Evolutionary conservation across 257 asterid genomes (phyloP).

Genomic region (Plantago major): DNA sequence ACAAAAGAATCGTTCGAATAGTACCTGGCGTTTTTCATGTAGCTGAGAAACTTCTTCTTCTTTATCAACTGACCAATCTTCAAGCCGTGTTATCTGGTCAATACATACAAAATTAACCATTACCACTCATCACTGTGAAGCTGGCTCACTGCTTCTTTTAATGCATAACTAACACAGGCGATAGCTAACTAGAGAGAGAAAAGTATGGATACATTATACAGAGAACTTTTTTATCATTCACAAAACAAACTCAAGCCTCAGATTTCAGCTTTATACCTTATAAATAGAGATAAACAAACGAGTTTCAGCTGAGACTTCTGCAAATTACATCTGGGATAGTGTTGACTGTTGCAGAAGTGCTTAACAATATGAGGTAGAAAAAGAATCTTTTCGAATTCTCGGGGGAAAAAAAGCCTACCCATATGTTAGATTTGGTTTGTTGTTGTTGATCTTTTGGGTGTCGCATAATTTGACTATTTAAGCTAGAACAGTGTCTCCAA

Average conservation of each 20-base stretch:
- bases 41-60: conserved; percentile 44
- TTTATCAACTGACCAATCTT: conserved; percentile 49
- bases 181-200: neutral
- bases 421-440: neutral
- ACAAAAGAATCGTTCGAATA: conserved; percentile 15
- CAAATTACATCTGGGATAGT: neutral
- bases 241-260: neutral
- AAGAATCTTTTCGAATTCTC: neutral
- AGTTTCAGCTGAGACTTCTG: neutral
- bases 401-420: neutral
- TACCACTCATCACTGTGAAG: neutral
- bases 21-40: conserved; percentile 60
- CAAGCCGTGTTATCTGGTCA: conserved; percentile 58
- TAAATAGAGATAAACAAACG: neutral
- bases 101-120: neutral
- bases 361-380: neutral
- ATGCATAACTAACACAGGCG: neutral
- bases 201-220: neutral
- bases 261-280: neutral
- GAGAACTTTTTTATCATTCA: neutral
- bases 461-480: neutral
- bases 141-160: neutral
- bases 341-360: neutral
- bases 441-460: neutral
- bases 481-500: neutral